Conservation (phyloP, 1,139 yeast genomes). For the Candida neerlandica region DNA sequence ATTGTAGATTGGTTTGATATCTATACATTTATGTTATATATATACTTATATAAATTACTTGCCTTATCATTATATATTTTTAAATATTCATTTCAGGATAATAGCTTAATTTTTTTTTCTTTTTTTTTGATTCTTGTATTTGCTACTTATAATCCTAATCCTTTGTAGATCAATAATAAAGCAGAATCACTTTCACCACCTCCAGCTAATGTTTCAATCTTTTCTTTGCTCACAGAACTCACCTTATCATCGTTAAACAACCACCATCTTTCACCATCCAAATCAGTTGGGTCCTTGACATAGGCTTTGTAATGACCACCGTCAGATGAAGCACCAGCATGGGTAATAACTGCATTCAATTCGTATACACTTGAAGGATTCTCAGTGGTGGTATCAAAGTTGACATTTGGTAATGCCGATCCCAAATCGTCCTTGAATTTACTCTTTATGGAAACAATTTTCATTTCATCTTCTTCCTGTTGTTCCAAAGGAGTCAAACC, state of each 20-base stretch:
- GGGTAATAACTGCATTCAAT: constrained; percentile 82
- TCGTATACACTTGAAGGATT: constrained; percentile 90
- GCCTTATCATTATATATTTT: background rate
- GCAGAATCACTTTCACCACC: constrained; percentile 99
- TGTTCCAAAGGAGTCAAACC: constrained; percentile 42
- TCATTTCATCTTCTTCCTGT: constrained; percentile 51
- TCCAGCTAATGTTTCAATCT: constrained; percentile 84
- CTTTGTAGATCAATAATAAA: constrained; percentile 80
- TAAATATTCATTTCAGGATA: background rate
- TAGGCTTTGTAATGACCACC: constrained; percentile 97
- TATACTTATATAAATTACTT: background rate
- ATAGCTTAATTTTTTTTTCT: background rate
- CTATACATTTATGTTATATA: constrained; percentile 4
- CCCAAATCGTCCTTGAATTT: constrained; percentile 49
- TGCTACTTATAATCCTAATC: constrained; percentile 53
- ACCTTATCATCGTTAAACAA: constrained; percentile 94
- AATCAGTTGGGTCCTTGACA: constrained; percentile 68
- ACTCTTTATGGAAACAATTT: constrained; percentile 44
- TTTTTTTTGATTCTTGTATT: no score
- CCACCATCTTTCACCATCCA: constrained; percentile 81
- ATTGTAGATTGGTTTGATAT: constrained; percentile 13
- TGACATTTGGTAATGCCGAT: constrained; percentile 37
- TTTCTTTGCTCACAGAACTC: constrained; percentile 71
- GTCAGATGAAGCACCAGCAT: constrained; percentile 94
- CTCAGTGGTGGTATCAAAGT: constrained; percentile 54